Evolutionary conservation across 2,329 filamentous ascomycete genomes (phyloP).

Genomic region (Penicillium sp.): DNA sequence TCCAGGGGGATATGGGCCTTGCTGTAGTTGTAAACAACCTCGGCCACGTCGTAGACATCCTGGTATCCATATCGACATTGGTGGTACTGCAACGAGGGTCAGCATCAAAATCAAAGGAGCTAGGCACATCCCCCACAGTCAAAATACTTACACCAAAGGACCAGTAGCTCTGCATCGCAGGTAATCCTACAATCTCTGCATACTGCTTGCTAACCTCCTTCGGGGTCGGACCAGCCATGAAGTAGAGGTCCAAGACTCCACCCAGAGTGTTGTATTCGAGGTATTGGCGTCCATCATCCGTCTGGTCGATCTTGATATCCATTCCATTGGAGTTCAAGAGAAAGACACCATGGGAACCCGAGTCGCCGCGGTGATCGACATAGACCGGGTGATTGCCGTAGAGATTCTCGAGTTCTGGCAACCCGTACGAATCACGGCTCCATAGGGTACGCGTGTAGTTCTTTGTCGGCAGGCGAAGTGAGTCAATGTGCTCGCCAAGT

Average conservation of each 20-base stretch:
- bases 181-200: slow-evolving; percentile 59
- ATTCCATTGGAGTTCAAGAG: slow-evolving; percentile 75
- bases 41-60: slow-evolving; percentile 51
- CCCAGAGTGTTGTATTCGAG: slow-evolving; percentile 81
- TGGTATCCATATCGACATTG: slow-evolving; percentile 68
- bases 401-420: slow-evolving; percentile 67
- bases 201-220: slow-evolving; percentile 65
- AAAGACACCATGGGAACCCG: slow-evolving; percentile 67
- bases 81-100: slow-evolving; percentile 46
- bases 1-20: slow-evolving; percentile 47
- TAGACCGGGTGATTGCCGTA: slow-evolving; percentile 79
- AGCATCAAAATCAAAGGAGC: background rate
- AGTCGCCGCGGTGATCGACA: slow-evolving; percentile 66
- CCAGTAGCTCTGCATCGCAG: slow-evolving; percentile 69
- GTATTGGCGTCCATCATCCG: slow-evolving; percentile 63
- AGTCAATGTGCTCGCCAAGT: slow-evolving; percentile 76
- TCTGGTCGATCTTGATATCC: slow-evolving; percentile 74
- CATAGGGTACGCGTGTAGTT: slow-evolving; percentile 73
- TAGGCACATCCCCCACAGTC: too few relatives aligned
- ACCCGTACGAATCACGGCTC: slow-evolving; percentile 67
- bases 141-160: slow-evolving; percentile 56
- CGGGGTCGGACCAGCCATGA: slow-evolving; percentile 63
- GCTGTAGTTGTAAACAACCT: slow-evolving; percentile 50
- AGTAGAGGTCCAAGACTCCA: slow-evolving; percentile 75
- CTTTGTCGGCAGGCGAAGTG: slow-evolving; percentile 68